A percentile compares a stretch with the other conserved stretches of the same genome.
Evolutionary conservation across 2,329 filamentous ascomycete genomes (phyloP).

Genomic region (Keithomyces neogunnii): DNA sequence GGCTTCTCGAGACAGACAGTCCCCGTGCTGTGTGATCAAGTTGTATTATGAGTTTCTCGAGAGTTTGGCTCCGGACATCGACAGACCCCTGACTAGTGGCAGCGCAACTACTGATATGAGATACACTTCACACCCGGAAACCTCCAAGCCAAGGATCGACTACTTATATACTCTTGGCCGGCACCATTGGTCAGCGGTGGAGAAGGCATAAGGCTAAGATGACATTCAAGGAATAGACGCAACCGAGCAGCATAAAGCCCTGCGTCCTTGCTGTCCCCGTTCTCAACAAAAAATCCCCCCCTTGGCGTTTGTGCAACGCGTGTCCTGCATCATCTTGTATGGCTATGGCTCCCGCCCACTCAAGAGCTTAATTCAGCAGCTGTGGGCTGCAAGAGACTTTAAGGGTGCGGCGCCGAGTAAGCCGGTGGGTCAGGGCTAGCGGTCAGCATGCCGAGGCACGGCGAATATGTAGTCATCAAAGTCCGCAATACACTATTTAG

Average conservation of each 20-base stretch:
- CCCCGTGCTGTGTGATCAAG: too few relatives aligned
- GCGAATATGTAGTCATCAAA: constrained; percentile 1
- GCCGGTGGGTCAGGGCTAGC: background rate
- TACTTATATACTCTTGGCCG: background rate
- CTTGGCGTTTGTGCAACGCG: background rate
- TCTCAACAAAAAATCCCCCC: background rate
- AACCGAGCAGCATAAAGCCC: background rate
- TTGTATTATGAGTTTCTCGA: background rate
- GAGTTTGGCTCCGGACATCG: too few relatives aligned
- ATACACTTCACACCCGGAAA: too few relatives aligned
- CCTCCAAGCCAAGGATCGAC: too few relatives aligned
- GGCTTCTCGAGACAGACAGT: too few relatives aligned
- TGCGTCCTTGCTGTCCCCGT: background rate
- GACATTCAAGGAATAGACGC: background rate
- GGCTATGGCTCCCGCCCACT: background rate
- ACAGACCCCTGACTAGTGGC: too few relatives aligned
- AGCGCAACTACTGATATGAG: too few relatives aligned
- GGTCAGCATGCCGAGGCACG: constrained; percentile 4
- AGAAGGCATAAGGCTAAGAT: background rate
- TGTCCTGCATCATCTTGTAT: too few relatives aligned
- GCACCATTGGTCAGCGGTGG: background rate
- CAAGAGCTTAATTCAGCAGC: background rate
- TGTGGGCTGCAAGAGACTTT: background rate
- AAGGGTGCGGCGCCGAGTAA: background rate
- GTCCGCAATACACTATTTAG: background rate